Evolutionary conservation across 2,329 filamentous ascomycete species (phyloP).

Genomic region (Dactylella cylindrospora): DNA sequence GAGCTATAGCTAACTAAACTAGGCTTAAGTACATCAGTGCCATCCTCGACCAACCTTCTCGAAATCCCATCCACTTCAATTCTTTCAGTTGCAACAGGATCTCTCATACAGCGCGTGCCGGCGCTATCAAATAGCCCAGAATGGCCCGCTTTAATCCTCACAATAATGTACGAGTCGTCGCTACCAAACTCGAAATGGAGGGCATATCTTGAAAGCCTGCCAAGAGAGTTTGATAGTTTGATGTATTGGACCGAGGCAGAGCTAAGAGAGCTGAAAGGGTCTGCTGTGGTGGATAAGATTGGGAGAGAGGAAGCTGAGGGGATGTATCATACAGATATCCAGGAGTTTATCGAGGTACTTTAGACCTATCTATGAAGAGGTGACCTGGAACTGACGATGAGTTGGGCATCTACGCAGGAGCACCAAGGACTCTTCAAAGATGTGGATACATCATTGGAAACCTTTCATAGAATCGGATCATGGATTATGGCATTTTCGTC

Average conservation of each 20-base stretch:
- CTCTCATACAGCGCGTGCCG: constrained; percentile 2
- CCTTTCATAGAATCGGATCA: constrained; percentile 79
- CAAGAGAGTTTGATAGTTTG: constrained; percentile 71
- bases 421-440: constrained; percentile 54
- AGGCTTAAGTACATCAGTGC: constrained; percentile 9
- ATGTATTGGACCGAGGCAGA: constrained; percentile 84
- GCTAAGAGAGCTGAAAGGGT: constrained; percentile 71
- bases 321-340: constrained; percentile 19
- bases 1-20: not conserved
- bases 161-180: constrained; percentile 76
- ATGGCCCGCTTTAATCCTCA: constrained; percentile 64
- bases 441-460: constrained; percentile 57
- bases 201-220: constrained; percentile 75
- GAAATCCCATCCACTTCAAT: constrained; percentile 15
- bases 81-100: constrained; percentile 13
- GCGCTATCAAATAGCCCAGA: constrained; percentile 16
- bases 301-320: constrained; percentile 70
- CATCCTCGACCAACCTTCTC: constrained; percentile 10
- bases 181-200: constrained; percentile 66
- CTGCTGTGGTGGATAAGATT: constrained; percentile 73
- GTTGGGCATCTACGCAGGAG: constrained; percentile 42
- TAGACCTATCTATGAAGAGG: constrained; percentile 53
- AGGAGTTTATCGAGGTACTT: constrained; percentile 60
- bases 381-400: not conserved
- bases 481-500: constrained; percentile 93